Conservation (phyloP, 2,329 filamentous ascomycete genomes). For the Chaetoscypha palmicola region DNA sequence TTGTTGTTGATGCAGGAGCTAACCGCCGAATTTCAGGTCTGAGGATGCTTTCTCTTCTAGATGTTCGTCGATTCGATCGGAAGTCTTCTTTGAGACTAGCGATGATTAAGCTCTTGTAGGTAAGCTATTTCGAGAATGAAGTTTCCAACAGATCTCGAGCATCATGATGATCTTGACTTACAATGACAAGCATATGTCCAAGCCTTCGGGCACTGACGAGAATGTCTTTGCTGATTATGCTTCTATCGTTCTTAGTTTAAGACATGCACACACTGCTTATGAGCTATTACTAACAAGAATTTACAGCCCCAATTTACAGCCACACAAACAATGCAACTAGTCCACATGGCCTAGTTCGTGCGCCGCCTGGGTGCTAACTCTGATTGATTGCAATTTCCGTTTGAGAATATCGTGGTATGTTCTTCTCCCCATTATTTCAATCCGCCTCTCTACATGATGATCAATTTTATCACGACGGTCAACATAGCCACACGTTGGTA, state of each 20-base stretch:
- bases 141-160: slow-evolving; percentile 25
- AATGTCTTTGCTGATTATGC: slow-evolving; percentile 43
- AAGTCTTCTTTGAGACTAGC: too few species aligned
- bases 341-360: too few species aligned
- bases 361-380: too few species aligned
- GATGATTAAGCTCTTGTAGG: background rate
- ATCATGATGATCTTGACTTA: slow-evolving; percentile 76
- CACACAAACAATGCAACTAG: too few species aligned
- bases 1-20: slow-evolving; percentile 10
- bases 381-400: too few species aligned
- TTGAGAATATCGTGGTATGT: too few species aligned
- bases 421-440: too few species aligned
- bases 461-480: slow-evolving; percentile 78
- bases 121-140: slow-evolving; percentile 15
- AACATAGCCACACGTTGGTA: slow-evolving; percentile 64
- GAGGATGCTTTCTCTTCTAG: too few species aligned
- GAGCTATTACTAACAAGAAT: slow-evolving; percentile 19
- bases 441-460: slow-evolving; percentile 70
- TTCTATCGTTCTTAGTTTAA: slow-evolving; percentile 12
- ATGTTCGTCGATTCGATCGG: too few species aligned
- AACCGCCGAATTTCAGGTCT: too few species aligned
- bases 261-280: slow-evolving; percentile 1
- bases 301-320: too few species aligned
- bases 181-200: slow-evolving; percentile 98
- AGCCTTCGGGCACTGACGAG: slow-evolving; percentile 56